Conservation (phyloP, 306 rosid species). For the Prunus dulcis region DNA sequence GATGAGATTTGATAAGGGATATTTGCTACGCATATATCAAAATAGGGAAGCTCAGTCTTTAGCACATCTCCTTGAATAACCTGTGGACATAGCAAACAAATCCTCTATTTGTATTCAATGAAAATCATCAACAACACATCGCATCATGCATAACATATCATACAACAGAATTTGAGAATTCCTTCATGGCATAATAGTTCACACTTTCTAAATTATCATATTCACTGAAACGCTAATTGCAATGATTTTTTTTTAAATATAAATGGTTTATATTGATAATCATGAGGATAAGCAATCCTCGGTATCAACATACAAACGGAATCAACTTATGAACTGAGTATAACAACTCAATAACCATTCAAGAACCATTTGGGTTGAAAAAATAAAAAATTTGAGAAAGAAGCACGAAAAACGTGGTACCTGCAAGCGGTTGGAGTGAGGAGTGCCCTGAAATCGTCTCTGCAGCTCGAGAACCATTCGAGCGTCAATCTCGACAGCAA, state of each 20-base stretch:
- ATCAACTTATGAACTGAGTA: too few relatives aligned
- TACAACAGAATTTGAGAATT: neutral
- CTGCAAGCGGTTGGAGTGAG: constrained; percentile 61
- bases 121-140: constrained; percentile 1
- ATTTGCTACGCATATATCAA: constrained; percentile 90
- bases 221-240: neutral
- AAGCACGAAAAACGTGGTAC: constrained; percentile 13
- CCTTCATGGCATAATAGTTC: too few relatives aligned
- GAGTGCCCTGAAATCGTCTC: constrained; percentile 75
- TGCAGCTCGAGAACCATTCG: constrained; percentile 93
- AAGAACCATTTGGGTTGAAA: too few relatives aligned
- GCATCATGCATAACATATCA: neutral
- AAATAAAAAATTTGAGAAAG: too few relatives aligned
- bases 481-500: constrained; percentile 84
- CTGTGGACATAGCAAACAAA: constrained; percentile 19
- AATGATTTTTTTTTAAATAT: too few relatives aligned
- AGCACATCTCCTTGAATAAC: constrained; percentile 90
- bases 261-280: too few relatives aligned
- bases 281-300: too few relatives aligned
- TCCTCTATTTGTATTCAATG: neutral
- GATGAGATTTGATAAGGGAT: constrained; percentile 98
- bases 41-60: constrained; percentile 87
- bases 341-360: too few relatives aligned
- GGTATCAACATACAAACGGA: too few relatives aligned
- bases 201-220: neutral